Conservation (phyloP, 1,284 basidiomycete genomes). For the Ustilago crameri region DNA sequence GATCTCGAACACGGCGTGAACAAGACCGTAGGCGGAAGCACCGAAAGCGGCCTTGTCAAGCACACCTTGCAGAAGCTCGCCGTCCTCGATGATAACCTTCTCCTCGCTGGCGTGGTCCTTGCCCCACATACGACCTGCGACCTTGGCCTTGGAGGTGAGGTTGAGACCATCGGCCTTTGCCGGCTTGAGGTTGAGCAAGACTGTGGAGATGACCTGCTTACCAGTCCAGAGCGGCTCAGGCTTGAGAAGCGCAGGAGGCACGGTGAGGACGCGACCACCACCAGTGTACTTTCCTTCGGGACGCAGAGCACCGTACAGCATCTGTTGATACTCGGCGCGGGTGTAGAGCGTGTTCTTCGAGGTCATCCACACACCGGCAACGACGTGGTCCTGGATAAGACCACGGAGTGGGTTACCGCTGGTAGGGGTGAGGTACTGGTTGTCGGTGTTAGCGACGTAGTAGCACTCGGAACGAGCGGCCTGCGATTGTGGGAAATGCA, state of each 20-base stretch:
- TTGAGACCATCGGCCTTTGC: slow-evolving; percentile 83
- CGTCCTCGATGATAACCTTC: slow-evolving; percentile 88
- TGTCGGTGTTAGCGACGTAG: slow-evolving; percentile 93
- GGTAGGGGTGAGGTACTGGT: slow-evolving; percentile 97
- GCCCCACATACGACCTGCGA: slow-evolving; percentile 82
- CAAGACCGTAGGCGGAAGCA: slow-evolving; percentile 92
- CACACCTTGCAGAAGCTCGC: slow-evolving; percentile 90
- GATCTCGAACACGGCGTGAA: slow-evolving; percentile 98
- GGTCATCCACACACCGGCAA: slow-evolving; percentile 99
- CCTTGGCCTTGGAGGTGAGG: slow-evolving; percentile 84
- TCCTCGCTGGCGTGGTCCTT: slow-evolving; percentile 76
- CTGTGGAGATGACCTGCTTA: slow-evolving; percentile 85
- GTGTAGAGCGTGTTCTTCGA: slow-evolving; percentile 93
- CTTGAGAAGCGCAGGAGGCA: slow-evolving; percentile 92
- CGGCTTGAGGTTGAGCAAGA: slow-evolving; percentile 82
- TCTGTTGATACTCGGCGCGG: slow-evolving; percentile 94
- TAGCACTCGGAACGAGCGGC: slow-evolving; percentile 84
- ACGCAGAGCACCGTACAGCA: slow-evolving; percentile 92
- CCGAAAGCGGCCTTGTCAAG: slow-evolving; percentile 98
- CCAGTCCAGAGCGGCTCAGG: slow-evolving; percentile 94
- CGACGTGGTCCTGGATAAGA: slow-evolving; percentile 98
- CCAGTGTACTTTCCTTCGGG: slow-evolving; percentile 83
- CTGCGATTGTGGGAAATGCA: slow-evolving; percentile 96
- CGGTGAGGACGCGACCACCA: slow-evolving; percentile 78
- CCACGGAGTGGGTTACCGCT: slow-evolving; percentile 97